These are phyloP conservation scores for Usnea hakonensis DNA, from an alignment of 495 filamentous ascomycete species.

Conservation along the genomic window DNA sequence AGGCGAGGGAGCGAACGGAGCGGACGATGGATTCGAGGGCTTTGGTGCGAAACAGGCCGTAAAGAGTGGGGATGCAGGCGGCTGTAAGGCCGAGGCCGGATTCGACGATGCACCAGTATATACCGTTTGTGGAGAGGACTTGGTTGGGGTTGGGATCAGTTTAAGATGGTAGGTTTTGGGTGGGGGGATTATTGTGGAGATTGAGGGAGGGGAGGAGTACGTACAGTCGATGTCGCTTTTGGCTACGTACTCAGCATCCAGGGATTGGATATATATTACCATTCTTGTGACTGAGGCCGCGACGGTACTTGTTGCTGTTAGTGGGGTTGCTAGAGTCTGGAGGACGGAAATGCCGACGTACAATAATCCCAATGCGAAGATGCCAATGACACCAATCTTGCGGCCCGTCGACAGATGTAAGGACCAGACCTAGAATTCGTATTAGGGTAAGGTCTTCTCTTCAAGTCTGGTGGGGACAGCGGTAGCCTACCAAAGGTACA, in stretches of 20 bases:
- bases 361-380: background rate
- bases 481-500: background rate
- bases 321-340: background rate
- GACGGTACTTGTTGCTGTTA: background rate
- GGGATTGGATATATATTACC: slow-evolving; percentile 1
- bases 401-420: background rate
- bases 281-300: slow-evolving; percentile 3
- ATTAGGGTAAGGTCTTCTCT: background rate
- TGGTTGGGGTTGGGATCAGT: background rate
- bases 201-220: no score
- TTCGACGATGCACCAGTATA: slow-evolving; percentile 1
- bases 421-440: background rate
- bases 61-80: background rate
- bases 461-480: background rate
- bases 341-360: background rate
- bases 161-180: no score
- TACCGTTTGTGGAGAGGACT: background rate
- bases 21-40: slow-evolving; percentile 1
- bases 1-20: background rate
- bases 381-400: background rate
- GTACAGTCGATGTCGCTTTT: slow-evolving; percentile 1
- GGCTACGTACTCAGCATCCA: slow-evolving; percentile 1
- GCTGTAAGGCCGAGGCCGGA: background rate
- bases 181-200: no score
- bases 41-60: background rate